Percentiles rank a stretch among this genome's conserved stretches.
Conservation (phyloP, 148 eudicot genomes). For the Rhododendron griersonianum region DNA sequence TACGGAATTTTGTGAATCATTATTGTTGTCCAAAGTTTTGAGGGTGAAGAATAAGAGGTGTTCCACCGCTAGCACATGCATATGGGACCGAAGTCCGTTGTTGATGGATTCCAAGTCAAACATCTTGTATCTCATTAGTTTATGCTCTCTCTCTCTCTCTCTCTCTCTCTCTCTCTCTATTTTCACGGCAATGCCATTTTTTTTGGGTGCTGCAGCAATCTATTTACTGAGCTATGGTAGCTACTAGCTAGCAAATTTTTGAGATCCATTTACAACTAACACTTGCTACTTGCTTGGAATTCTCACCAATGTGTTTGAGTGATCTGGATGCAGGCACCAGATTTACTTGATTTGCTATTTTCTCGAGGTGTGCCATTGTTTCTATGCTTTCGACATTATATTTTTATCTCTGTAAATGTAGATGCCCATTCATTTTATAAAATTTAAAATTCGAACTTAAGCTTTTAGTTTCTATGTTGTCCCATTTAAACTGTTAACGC, state of each 20-base stretch:
- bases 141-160: not conserved
- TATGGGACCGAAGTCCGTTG: not conserved
- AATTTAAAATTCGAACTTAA: not conserved
- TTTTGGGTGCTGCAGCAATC: not conserved
- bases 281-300: slow-evolving; percentile 15
- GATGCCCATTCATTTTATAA: not conserved
- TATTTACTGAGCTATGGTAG: not conserved
- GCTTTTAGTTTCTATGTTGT: not conserved
- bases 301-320: slow-evolving; percentile 13
- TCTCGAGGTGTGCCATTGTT: slow-evolving; percentile 41
- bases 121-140: not conserved
- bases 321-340: slow-evolving; percentile 80
- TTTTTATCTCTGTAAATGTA: not conserved
- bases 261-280: not conserved
- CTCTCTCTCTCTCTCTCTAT: not conserved
- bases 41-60: not conserved
- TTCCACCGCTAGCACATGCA: not conserved
- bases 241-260: not conserved
- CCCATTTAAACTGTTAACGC: no score
- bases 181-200: not conserved
- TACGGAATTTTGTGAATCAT: not conserved
- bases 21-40: not conserved
- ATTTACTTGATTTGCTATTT: slow-evolving; percentile 67
- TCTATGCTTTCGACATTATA: slow-evolving; percentile 5
- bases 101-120: slow-evolving; percentile 2